Evolutionary conservation across 2,329 filamentous ascomycete species (phyloP), one percentile per base, ranked within the genome.

Genomic region (Monilinia laxa): DNA sequence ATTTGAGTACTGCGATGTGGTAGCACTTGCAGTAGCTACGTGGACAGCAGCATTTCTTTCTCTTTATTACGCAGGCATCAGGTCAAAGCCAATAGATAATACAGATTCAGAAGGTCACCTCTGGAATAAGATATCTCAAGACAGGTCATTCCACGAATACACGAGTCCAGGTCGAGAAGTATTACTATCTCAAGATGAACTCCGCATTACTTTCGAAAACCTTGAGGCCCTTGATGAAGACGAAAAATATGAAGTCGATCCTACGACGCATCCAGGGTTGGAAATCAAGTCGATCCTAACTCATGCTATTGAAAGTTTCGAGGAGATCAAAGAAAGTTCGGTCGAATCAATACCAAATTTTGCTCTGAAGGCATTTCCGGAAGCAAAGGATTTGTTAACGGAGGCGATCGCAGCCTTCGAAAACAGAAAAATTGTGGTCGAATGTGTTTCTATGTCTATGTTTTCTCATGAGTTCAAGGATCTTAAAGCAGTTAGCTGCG

Each of bases 31-130:
- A 7, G 72, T 77, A 4, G 78, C 80, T 5, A 85, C 83, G 10
- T 85, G 84, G 84, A 82, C 78, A 18, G 79, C 81, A 18, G 83
- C 81, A 14, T 71, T 85, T 25, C 49, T 63, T 9, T 70, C 68
- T 59, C 54, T 65, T 1, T 65, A 65, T 28, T 65, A 65, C n/a
- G 63, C 63, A 12, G 42, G 63, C 1, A 65, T 65, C 23, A 65
- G 63, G n/a, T 18, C 54, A 42, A 65, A 59, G 12, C 54, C 25
- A n/a, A 35, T 49, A 9, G 55, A 65, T 51, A 59, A 28, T 25
- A 51, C 38, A 28, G 58, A 59, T 20, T 47, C 54, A 12, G 63
- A 59, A 38, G 35, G 53, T 38, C 31, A 53, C 31, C 31, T 40
- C 14, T 58, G 63, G 63, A 65, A 40, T 38, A 59, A 65, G 42